phyloP scores from a whole-genome alignment of 768 basidiomycete species.

The Suillus sp. region DNA sequence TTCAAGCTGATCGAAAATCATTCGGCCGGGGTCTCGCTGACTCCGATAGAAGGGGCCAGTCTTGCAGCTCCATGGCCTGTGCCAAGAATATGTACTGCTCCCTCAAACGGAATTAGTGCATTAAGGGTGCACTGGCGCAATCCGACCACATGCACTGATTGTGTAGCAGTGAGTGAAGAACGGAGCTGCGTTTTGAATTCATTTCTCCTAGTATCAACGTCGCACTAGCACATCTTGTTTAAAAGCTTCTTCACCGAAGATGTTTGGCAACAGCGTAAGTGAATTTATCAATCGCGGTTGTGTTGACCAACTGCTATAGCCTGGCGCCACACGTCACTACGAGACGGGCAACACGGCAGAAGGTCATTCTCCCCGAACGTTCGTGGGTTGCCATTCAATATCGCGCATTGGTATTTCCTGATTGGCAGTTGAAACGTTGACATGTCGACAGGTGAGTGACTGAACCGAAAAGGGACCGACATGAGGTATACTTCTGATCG shows the following conservation, averaged over 20 bases:
- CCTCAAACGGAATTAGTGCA: not conserved
- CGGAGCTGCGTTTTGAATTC: not conserved
- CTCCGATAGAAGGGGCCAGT: not conserved
- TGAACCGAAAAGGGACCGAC: not conserved
- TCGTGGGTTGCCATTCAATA: not conserved
- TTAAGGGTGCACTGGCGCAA: not conserved
- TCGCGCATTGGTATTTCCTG: not conserved
- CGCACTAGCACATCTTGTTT: not conserved
- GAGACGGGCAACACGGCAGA: constrained; percentile 11
- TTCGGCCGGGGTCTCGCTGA: not conserved
- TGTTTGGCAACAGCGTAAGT: too few relatives aligned
- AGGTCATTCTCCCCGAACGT: not conserved
- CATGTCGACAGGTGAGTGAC: not conserved
- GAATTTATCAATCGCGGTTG: too few relatives aligned
- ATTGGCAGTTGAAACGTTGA: not conserved
- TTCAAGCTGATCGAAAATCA: not conserved
- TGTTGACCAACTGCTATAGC: not conserved
- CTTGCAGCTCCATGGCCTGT: not conserved
- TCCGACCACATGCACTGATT: not conserved
- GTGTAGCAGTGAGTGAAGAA: not conserved
- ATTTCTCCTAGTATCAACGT: not conserved
- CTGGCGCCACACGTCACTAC: not conserved
- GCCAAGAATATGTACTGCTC: not conserved
- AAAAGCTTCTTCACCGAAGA: not conserved
- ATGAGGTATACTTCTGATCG: not conserved